Evolutionary conservation across 305 asterid genomes (phyloP).

Genomic region (Lippia alba): DNA sequence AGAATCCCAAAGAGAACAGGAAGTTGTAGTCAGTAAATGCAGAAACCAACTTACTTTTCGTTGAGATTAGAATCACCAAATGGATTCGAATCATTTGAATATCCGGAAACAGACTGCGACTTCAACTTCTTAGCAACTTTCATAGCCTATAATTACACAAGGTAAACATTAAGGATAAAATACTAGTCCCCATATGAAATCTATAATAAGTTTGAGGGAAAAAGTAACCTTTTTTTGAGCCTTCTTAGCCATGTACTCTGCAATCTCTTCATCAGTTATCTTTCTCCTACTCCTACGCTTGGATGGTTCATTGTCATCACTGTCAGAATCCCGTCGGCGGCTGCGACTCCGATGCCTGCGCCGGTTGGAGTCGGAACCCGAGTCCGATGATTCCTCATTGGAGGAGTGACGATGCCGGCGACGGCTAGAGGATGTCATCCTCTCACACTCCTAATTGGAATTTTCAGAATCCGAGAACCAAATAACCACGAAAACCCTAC

Average conservation of each 20-base stretch:
- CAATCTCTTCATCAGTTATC: conserved; percentile 61
- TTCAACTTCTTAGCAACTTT: conserved; percentile 77
- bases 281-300: conserved; percentile 48
- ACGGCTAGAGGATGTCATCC: conserved; percentile 37
- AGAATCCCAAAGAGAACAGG: not conserved
- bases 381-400: conserved; percentile 40
- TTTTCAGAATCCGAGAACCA: too few species aligned
- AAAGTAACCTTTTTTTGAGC: conserved; percentile 70
- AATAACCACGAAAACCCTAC: too few species aligned
- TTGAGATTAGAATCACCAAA: conserved; percentile 86
- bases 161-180: conserved; percentile 4
- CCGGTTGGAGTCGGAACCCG: conserved; percentile 41
- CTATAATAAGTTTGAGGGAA: conserved; percentile 6
- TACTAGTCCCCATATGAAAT: not conserved
- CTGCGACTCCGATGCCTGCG: conserved; percentile 33
- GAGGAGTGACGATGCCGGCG: conserved; percentile 33
- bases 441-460: too few species aligned
- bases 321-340: conserved; percentile 34
- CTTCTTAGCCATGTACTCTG: conserved; percentile 69
- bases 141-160: conserved; percentile 51
- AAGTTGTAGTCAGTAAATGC: not conserved
- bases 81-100: conserved; percentile 90
- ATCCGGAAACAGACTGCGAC: conserved; percentile 63
- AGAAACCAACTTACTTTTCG: conserved; percentile 53
- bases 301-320: conserved; percentile 37